These are phyloP conservation scores for Shiraia sp. DNA, from an alignment of 2,329 filamentous ascomycete genomes.

Conservation along the genomic window DNA sequence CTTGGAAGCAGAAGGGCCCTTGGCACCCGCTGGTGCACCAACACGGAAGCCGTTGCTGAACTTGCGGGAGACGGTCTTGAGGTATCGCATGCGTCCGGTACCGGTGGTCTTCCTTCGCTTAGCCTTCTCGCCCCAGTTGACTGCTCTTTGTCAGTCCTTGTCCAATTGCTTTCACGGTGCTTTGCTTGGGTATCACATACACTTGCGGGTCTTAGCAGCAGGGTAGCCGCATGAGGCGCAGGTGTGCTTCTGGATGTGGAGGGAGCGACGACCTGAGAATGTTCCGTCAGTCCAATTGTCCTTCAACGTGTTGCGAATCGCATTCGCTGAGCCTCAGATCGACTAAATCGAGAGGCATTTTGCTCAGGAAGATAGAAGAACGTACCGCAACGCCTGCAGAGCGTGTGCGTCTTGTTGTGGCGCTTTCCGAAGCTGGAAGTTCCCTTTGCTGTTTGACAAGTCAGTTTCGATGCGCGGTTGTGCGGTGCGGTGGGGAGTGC, in stretches of 20 bases:
- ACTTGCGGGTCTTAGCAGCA: slow-evolving; percentile 95
- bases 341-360: slow-evolving; percentile 7
- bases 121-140: slow-evolving; percentile 99
- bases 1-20: slow-evolving; percentile 58
- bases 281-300: slow-evolving; percentile 40
- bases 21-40: slow-evolving; percentile 82
- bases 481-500: slow-evolving; percentile 26
- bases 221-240: slow-evolving; percentile 97
- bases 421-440: slow-evolving; percentile 75
- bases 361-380: slow-evolving; percentile 42
- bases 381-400: slow-evolving; percentile 98
- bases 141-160: slow-evolving; percentile 55
- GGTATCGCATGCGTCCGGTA: slow-evolving; percentile 92
- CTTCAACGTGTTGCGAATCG: not conserved
- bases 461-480: slow-evolving; percentile 48
- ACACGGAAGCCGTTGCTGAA: slow-evolving; percentile 98
- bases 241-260: slow-evolving; percentile 99
- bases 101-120: slow-evolving; percentile 99
- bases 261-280: slow-evolving; percentile 80
- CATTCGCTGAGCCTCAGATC: not conserved
- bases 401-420: slow-evolving; percentile 98
- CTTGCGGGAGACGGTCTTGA: slow-evolving; percentile 88
- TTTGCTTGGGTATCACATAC: slow-evolving; percentile 65
- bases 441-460: slow-evolving; percentile 65
- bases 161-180: slow-evolving; percentile 3